These are phyloP conservation scores for Esteya vermicola DNA, from an alignment of 2,329 filamentous ascomycete species.

Conservation along the genomic window DNA sequence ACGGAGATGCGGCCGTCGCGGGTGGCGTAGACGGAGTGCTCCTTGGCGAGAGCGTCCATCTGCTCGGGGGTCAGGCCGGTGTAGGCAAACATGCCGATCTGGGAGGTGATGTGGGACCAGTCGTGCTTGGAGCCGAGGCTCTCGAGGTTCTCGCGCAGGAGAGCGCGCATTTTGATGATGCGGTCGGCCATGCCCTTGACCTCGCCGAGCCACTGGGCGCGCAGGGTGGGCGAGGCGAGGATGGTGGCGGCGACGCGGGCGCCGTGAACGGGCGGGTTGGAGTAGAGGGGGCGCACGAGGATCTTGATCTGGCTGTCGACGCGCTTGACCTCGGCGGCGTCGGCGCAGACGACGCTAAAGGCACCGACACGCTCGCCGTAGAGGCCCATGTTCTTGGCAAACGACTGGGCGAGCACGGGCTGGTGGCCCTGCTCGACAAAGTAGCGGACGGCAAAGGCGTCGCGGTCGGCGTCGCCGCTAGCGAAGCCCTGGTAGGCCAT, in stretches of 20 bases:
- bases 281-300: slow-evolving; percentile 91
- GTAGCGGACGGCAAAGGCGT: slow-evolving; percentile 85
- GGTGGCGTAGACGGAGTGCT: slow-evolving; percentile 96
- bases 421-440: slow-evolving; percentile 89
- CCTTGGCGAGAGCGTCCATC: slow-evolving; percentile 83
- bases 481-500: slow-evolving; percentile 99
- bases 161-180: slow-evolving; percentile 94
- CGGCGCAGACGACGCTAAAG: slow-evolving; percentile 74
- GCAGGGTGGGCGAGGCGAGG: slow-evolving; percentile 69
- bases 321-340: slow-evolving; percentile 74
- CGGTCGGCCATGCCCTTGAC: slow-evolving; percentile 98
- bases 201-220: slow-evolving; percentile 89
- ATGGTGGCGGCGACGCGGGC: slow-evolving; percentile 88
- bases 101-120: slow-evolving; percentile 96
- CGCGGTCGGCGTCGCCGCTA: slow-evolving; percentile 77
- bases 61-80: slow-evolving; percentile 82
- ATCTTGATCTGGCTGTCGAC: slow-evolving; percentile 98
- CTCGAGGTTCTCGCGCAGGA: slow-evolving; percentile 91
- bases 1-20: slow-evolving; percentile 82
- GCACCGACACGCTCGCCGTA: slow-evolving; percentile 97
- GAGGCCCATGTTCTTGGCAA: slow-evolving; percentile 99
- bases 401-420: slow-evolving; percentile 78
- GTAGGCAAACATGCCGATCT: slow-evolving; percentile 99
- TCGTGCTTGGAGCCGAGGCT: slow-evolving; percentile 90
- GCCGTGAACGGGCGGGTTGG: slow-evolving; percentile 93